Base-by-base conservation (phyloP, 208 protist species). In the Jaenimonas drosophilae region DNA sequence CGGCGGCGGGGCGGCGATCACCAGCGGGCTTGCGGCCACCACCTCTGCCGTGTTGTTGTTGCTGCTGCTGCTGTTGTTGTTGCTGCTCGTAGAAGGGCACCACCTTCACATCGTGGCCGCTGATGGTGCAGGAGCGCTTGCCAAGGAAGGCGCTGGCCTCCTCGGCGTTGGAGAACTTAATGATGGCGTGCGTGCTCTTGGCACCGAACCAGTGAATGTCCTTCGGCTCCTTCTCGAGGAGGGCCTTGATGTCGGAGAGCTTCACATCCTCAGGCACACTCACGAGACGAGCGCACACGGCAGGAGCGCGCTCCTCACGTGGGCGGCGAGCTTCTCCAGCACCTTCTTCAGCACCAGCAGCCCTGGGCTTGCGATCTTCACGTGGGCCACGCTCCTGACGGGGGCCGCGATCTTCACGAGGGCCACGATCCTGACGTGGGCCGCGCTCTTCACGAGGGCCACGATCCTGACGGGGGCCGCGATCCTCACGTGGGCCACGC, bases 121-220 rank as follows among this genome's bases (percentile, higher is more conserved):
- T 41, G n/a, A 88, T 65, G 17, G 27, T 59, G 29, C 83, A 40
- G 16, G 44, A 39, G 34, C 54, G 47, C 14, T 44, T 45, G 2
- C 25, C 14, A 40, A 56, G 17, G 20, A 81, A 33, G 12, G 30
- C 36, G 26, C 51, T 54, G 5, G 70, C 70, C 19, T 55, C 59
- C 21, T 51, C 39, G 11, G 49, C 44, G 0, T 55, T 49, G 16
- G 38, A 25, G 24, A 86, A 64, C 59, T 77, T 37, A 26, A 78
- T 28, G 54, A 91, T 76, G 2, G 68, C 66, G 53, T 91, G 67
- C 0, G 42, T 32, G 58, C 66, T 76, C 31, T 54, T 34, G 42
- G 55, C 64, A 19, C 82, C 82, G 37, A 75, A 77, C 80, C 75
- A 85, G 53, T 76, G 85, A n/a, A 59, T 54, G 32, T 85, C 76